phyloP scores from a whole-genome alignment of 345 rosid species.

The Cochlearia excelsa region DNA sequence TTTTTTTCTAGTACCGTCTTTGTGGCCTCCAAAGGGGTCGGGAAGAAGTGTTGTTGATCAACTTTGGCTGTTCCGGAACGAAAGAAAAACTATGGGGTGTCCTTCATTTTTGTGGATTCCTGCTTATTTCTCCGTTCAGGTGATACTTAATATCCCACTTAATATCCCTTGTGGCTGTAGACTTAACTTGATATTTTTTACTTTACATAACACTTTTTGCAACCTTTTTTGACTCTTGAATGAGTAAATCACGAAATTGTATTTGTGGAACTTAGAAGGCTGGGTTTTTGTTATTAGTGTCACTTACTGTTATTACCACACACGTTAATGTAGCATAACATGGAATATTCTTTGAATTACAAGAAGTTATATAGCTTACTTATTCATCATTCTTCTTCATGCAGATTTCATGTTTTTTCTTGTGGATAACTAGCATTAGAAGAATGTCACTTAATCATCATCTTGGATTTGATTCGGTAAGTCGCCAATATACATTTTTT shows the following conservation, averaged over 20 bases:
- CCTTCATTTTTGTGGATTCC: constrained; percentile 74
- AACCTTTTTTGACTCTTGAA: not conserved
- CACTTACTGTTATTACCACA: no score
- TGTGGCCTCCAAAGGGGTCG: constrained; percentile 75
- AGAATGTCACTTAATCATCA: constrained; percentile 41
- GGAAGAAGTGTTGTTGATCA: constrained; percentile 71
- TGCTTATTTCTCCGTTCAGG: constrained; percentile 69
- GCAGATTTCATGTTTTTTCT: constrained; percentile 69
- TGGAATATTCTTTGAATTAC: not conserved
- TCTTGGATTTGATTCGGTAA: constrained; percentile 61
- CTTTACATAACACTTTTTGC: not conserved
- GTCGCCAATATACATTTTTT: constrained; percentile 8
- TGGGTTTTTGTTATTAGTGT: no score
- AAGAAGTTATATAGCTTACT: constrained; percentile 3
- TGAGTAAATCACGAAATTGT: not conserved
- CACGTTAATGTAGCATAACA: no score
- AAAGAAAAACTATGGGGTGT: constrained; percentile 64
- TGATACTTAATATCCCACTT: constrained; percentile 26
- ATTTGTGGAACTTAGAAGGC: no score
- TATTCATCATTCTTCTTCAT: constrained; percentile 26
- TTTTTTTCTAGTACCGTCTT: constrained; percentile 69
- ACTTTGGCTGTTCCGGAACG: constrained; percentile 42
- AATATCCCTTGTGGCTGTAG: not conserved
- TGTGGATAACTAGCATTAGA: constrained; percentile 41
- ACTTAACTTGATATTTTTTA: not conserved